These are phyloP conservation scores for Acacia acuminata DNA, from an alignment of 306 rosid species.

Conservation along the genomic window DNA sequence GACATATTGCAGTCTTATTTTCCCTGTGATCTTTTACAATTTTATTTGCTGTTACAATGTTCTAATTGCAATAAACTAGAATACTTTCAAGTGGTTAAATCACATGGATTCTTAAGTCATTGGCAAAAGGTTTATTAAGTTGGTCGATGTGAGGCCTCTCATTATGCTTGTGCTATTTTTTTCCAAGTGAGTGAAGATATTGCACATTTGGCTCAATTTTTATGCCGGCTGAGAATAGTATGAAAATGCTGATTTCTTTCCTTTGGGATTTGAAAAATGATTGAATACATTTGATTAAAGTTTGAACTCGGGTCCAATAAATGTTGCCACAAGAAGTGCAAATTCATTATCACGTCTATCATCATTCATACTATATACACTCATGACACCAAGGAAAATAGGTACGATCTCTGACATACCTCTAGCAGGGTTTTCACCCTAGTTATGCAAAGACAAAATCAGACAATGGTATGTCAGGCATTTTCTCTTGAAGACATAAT, in stretches of 20 bases:
- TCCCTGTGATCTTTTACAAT: slow-evolving; percentile 3
- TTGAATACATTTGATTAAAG: not conserved
- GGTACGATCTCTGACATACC: slow-evolving; percentile 11
- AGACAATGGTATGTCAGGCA: not conserved
- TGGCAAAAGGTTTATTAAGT: not conserved
- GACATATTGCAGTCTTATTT: slow-evolving; percentile 17
- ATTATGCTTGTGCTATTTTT: not conserved
- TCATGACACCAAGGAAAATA: slow-evolving; percentile 19
- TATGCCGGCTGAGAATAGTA: not conserved
- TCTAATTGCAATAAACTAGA: not conserved
- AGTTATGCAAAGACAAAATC: not conserved
- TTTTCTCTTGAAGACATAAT: not conserved
- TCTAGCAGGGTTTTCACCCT: not conserved
- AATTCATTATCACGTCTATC: not conserved
- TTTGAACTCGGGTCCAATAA: slow-evolving; percentile 23
- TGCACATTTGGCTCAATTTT: not conserved
- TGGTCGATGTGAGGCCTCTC: not conserved
- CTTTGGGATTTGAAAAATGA: slow-evolving; percentile 16
- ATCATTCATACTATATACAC: not conserved
- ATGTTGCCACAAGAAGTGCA: not conserved
- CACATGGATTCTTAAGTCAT: not conserved
- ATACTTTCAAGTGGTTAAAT: not conserved
- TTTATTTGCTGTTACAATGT: not conserved
- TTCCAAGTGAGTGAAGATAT: slow-evolving; percentile 2
- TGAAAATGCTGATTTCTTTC: slow-evolving; percentile 12